Evolutionary conservation across 345 rosid genomes (phyloP).

Genomic region (Salix arbutifolia): DNA sequence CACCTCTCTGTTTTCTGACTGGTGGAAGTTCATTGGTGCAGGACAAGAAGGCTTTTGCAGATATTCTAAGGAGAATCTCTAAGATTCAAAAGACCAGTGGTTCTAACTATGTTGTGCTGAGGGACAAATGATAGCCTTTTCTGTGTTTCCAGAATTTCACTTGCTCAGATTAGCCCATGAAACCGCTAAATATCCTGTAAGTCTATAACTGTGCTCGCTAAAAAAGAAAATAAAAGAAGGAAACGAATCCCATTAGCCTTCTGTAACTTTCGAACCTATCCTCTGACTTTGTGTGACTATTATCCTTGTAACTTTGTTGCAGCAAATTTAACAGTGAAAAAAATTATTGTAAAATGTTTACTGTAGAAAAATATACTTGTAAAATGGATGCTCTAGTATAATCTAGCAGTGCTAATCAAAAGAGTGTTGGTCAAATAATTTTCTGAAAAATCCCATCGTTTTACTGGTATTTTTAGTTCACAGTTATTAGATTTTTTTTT

Average conservation of each 20-base stretch:
- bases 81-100: slow-evolving; percentile 83
- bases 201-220: neutral
- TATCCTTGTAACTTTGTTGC: neutral
- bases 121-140: slow-evolving; percentile 40
- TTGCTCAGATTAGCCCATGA: neutral
- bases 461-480: too few relatives aligned
- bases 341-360: neutral
- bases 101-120: slow-evolving; percentile 64
- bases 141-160: neutral
- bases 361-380: neutral
- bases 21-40: slow-evolving; percentile 25
- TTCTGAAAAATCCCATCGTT: too few relatives aligned
- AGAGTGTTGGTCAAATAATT: too few relatives aligned
- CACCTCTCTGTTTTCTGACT: neutral
- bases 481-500: too few relatives aligned
- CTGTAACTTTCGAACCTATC: neutral
- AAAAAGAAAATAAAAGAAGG: neutral
- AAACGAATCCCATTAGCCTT: neutral
- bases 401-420: too few relatives aligned
- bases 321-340: neutral
- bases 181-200: neutral
- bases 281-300: neutral
- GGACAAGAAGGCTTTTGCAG: slow-evolving; percentile 86
- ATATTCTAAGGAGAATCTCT: slow-evolving; percentile 71
- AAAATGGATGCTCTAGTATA: too few relatives aligned